Conservation (phyloP, 768 basidiomycete species). For the Amanita molliuscula region DNA sequence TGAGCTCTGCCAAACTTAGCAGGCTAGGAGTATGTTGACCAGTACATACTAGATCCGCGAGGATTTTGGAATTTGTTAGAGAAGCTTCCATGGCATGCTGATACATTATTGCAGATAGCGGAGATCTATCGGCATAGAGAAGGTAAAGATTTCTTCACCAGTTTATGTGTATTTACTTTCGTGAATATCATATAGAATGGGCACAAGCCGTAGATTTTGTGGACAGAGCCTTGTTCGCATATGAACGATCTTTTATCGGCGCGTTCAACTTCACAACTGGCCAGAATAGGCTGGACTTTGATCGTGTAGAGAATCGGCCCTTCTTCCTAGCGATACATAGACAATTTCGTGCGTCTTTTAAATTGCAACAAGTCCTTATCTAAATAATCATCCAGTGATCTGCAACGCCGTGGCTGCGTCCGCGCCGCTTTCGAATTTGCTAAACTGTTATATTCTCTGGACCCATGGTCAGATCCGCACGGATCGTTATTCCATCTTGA, state of each 20-base stretch:
- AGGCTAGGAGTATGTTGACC: neutral
- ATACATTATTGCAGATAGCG: conserved; percentile 79
- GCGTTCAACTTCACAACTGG: conserved; percentile 81
- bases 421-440: conserved; percentile 90
- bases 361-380: neutral
- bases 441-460: conserved; percentile 73
- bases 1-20: conserved; percentile 21
- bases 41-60: conserved; percentile 49
- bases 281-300: conserved; percentile 78
- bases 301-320: conserved; percentile 82
- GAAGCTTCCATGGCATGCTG: conserved; percentile 83
- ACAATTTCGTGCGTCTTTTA: conserved; percentile 55
- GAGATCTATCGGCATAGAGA: conserved; percentile 84
- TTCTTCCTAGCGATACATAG: conserved; percentile 86
- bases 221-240: conserved; percentile 90
- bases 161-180: neutral
- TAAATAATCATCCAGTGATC: conserved; percentile 37
- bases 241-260: conserved; percentile 83
- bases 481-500: conserved; percentile 79
- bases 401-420: conserved; percentile 82
- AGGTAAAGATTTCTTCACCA: conserved; percentile 34
- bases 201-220: conserved; percentile 78
- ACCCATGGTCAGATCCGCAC: conserved; percentile 85
- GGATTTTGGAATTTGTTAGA: conserved; percentile 69
- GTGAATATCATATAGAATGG: conserved; percentile 42